Conservation (phyloP, 1,139 yeast species). For the Geotrichum bryndzae region DNA sequence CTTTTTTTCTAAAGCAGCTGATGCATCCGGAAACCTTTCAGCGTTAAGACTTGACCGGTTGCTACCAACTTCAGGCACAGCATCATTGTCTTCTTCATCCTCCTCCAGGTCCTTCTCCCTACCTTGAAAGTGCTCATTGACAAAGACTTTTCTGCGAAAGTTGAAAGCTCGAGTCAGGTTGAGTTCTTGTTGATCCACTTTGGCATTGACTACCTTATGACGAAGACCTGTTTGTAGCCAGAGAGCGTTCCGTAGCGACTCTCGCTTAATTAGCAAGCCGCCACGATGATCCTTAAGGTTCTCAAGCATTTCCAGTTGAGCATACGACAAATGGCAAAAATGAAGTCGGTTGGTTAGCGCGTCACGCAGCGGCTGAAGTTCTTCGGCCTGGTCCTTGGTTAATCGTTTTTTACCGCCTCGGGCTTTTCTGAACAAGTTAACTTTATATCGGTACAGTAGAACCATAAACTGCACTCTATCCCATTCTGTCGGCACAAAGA, state of each 20-base stretch:
- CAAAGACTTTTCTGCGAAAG: background rate
- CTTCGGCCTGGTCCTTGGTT: constrained; percentile 8
- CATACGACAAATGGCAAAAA: constrained; percentile 45
- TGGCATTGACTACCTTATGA: constrained; percentile 31
- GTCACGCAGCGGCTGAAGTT: constrained; percentile 27
- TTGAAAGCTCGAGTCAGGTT: constrained; percentile 7
- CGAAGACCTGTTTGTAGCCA: constrained; percentile 45
- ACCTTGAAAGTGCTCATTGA: background rate
- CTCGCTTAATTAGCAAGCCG: constrained; percentile 36
- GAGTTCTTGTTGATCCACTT: constrained; percentile 19
- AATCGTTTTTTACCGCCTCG: constrained; percentile 2
- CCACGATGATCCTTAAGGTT: constrained; percentile 35
- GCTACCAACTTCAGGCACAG: background rate
- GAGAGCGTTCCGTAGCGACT: constrained; percentile 41
- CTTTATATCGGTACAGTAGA: constrained; percentile 18
- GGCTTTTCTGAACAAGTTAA: background rate
- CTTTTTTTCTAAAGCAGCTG: background rate
- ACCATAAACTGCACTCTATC: constrained; percentile 45
- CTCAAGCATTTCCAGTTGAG: constrained; percentile 42
- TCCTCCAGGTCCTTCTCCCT: background rate
- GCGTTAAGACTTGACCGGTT: background rate
- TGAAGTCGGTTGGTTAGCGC: constrained; percentile 40
- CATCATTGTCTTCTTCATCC: background rate
- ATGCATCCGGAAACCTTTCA: background rate
- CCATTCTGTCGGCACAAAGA: constrained; percentile 50